These are phyloP conservation scores for Tulasnella sp. DNA, from an alignment of 768 basidiomycete genomes.

Conservation along the genomic window DNA sequence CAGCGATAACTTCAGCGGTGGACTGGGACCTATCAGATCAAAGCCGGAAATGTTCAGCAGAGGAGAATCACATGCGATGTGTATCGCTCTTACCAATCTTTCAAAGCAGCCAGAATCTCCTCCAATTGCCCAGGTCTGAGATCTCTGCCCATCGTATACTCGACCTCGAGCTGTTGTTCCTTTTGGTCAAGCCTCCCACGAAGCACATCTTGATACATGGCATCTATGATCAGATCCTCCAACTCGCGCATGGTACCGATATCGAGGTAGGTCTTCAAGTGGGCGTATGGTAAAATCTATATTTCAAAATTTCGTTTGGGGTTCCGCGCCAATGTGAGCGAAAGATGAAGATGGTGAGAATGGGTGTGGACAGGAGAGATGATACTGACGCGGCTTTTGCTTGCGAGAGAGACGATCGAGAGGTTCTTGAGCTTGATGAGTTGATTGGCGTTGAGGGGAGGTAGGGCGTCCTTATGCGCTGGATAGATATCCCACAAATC, in stretches of 20 bases:
- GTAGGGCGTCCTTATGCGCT: slow-evolving; percentile 60
- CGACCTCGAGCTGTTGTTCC: slow-evolving; percentile 77
- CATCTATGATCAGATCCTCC: slow-evolving; percentile 95
- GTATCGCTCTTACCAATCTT: slow-evolving; percentile 64
- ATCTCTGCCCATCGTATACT: slow-evolving; percentile 88
- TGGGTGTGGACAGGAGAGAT: background rate
- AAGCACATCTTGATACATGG: slow-evolving; percentile 84
- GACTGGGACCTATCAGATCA: slow-evolving; percentile 30
- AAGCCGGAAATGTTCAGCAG: background rate
- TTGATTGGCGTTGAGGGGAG: slow-evolving; percentile 61
- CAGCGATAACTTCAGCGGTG: slow-evolving; percentile 55
- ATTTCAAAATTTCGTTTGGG: background rate
- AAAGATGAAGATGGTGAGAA: slow-evolving; percentile 4
- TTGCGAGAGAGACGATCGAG: slow-evolving; percentile 75
- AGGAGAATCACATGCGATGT: background rate
- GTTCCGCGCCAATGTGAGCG: background rate
- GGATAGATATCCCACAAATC: slow-evolving; percentile 16
- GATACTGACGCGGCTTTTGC: slow-evolving; percentile 61
- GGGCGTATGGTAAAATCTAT: slow-evolving; percentile 73
- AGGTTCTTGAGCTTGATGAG: slow-evolving; percentile 86
- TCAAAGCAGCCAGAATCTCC: slow-evolving; percentile 46
- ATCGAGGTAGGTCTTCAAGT: slow-evolving; percentile 58
- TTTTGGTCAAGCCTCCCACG: slow-evolving; percentile 91
- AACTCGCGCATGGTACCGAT: slow-evolving; percentile 76
- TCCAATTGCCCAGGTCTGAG: slow-evolving; percentile 66